phyloP scores from a whole-genome alignment of 73 alveolate species.

The Uronychia setigera region DNA sequence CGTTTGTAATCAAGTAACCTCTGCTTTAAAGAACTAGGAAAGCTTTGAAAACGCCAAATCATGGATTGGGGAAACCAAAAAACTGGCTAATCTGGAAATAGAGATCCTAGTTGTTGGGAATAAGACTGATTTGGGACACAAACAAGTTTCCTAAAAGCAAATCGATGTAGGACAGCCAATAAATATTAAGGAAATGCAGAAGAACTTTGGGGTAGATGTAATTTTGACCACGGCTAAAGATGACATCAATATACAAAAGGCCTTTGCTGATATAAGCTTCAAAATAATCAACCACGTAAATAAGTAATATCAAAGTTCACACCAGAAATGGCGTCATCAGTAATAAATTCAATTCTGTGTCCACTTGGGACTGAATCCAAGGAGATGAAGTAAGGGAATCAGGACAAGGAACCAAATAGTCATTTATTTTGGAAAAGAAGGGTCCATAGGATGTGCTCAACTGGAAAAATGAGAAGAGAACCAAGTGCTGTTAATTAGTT shows the following conservation, averaged over 20 bases:
- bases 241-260: neutral
- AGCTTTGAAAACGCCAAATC: neutral
- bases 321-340: neutral
- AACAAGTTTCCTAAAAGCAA: neutral
- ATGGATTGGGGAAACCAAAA: neutral
- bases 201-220: neutral
- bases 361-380: neutral
- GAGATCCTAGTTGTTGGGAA: neutral
- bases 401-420: neutral
- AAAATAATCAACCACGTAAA: neutral
- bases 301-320: neutral
- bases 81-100: neutral
- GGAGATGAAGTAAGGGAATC: neutral
- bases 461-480: neutral
- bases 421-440: neutral
- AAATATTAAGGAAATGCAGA: neutral
- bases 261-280: neutral
- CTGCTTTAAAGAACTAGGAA: neutral
- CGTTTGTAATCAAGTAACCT: neutral
- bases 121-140: neutral
- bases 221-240: neutral
- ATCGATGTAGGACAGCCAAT: neutral
- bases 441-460: neutral
- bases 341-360: neutral
- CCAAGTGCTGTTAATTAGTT: neutral